Evolutionary conservation across 148 eudicot species (phyloP).

Genomic region (Rhododendron molle): DNA sequence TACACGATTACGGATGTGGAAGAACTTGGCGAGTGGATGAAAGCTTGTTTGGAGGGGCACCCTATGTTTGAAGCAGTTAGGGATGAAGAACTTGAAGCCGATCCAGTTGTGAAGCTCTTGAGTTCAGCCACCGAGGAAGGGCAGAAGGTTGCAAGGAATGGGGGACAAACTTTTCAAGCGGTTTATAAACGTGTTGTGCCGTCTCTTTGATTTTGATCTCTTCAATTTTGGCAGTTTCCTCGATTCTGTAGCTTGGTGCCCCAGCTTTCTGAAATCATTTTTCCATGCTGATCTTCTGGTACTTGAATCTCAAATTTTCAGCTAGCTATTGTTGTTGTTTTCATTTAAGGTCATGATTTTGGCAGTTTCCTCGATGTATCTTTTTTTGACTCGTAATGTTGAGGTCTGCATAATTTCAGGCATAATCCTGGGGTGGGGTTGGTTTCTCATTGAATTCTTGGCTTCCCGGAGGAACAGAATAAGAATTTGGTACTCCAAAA

Average conservation of each 20-base stretch:
- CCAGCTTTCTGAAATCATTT: not conserved
- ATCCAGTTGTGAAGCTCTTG: conserved; percentile 76
- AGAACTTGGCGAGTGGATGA: conserved; percentile 97
- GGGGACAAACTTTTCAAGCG: conserved; percentile 74
- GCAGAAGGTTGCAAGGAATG: conserved; percentile 82
- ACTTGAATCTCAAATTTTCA: no score
- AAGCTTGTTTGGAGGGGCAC: conserved; percentile 66
- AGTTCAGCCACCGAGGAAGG: conserved; percentile 81
- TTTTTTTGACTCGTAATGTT: no score
- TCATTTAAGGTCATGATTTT: not conserved
- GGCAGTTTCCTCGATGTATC: no score
- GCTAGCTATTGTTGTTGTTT: not conserved
- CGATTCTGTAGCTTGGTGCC: not conserved
- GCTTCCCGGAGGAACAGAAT: no score
- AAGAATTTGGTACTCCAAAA: no score
- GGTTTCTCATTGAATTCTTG: no score
- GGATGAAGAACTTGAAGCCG: conserved; percentile 56
- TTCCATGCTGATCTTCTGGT: not conserved
- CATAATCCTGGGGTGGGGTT: no score
- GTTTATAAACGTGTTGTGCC: conserved; percentile 58
- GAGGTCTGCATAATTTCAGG: no score
- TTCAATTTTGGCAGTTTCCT: not conserved
- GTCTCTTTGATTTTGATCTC: conserved; percentile 7
- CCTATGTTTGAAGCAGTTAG: conserved; percentile 72
- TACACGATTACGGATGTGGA: conserved; percentile 93